Evolutionary conservation across 352 stramenopile genomes (phyloP), one percentile per base, ranked within the genome.

Genomic region (Phytophthora pluvialis): DNA sequence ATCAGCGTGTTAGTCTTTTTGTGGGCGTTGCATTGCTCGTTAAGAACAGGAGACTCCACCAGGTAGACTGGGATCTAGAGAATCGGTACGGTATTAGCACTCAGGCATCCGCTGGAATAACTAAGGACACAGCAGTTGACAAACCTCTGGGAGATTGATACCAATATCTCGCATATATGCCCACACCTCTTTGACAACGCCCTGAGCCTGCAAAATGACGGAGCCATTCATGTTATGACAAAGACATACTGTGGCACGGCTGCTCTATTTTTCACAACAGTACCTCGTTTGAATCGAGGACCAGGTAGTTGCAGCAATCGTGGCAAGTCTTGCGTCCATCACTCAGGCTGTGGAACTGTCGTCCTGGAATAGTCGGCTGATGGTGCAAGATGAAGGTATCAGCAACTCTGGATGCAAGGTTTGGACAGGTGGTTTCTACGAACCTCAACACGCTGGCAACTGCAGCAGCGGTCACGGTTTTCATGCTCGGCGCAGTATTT

Each of bases 401-500:
- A 40, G 50, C 7, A 57, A 48, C 11, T 15, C 5, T 42, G 16
- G 11, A 11, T 18, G 16, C 21, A 39, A 58, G 21, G 9, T 49
- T 7, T 32, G 35, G 18, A 5, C 6, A 29, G n/a, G n/a, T n/a
- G 15, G 21, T 45, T 5, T 40, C 10, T 31, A 64, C 69, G 18
- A 64, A 77, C 83, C 75, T 92, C 83, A 53, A 90, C 73, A 55
- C 83, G 81, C 44, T 88, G 75, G 67, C 83, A 93, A 53, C 81
- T 89, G 67, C 77, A 88, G 67, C 83, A 93, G 2, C 83, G 80
- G 21, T 80, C 82, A 51, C 78, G 63, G 36, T 81, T 68, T n/a
- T 91, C 80, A 45, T 93, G 83, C 18, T 76, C 55, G 3, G 78
- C 75, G 28, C 83, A 93, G 33, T 84, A 90, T 11, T 83, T 82